phyloP scores from a whole-genome alignment of 805 yeast genomes.

The Wickerhamiella cacticola region DNA sequence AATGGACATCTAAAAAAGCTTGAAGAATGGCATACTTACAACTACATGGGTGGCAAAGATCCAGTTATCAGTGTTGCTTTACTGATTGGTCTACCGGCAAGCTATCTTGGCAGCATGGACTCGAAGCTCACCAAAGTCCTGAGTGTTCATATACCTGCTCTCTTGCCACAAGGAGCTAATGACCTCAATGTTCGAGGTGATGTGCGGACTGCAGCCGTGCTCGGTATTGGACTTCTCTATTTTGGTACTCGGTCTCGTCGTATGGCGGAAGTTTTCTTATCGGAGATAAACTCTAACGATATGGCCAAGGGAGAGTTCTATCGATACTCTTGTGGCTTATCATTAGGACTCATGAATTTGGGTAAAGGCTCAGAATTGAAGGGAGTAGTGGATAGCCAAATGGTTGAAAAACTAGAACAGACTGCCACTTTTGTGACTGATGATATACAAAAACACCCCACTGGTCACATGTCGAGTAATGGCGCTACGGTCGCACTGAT shows the following conservation, averaged over 20 bases:
- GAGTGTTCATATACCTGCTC: conserved; percentile 84
- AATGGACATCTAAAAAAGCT: conserved; percentile 73
- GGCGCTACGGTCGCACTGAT: conserved; percentile 72
- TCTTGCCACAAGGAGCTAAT: conserved; percentile 81
- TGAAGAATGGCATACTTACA: conserved; percentile 95
- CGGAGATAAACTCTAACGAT: conserved; percentile 39
- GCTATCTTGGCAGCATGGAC: conserved; percentile 72
- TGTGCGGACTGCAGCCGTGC: conserved; percentile 83
- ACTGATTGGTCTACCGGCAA: conserved; percentile 84
- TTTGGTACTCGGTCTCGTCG: conserved; percentile 67
- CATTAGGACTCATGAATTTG: conserved; percentile 71
- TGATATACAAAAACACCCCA: conserved; percentile 47
- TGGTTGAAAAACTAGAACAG: conserved; percentile 47
- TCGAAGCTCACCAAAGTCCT: conserved; percentile 76
- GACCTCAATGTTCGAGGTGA: conserved; percentile 71
- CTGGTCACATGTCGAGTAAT: conserved; percentile 40
- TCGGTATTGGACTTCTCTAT: conserved; percentile 82
- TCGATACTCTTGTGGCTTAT: conserved; percentile 75
- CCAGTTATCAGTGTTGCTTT: conserved; percentile 75
- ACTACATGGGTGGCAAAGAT: conserved; percentile 82
- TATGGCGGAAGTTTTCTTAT: conserved; percentile 66
- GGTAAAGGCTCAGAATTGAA: conserved; percentile 58
- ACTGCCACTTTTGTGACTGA: conserved; percentile 38
- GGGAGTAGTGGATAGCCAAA: conserved; percentile 46
- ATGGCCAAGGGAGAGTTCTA: conserved; percentile 41